These are phyloP conservation scores for Pseudogymnoascus sp. DNA, from an alignment of 2,329 filamentous ascomycete genomes.

Conservation along the genomic window DNA sequence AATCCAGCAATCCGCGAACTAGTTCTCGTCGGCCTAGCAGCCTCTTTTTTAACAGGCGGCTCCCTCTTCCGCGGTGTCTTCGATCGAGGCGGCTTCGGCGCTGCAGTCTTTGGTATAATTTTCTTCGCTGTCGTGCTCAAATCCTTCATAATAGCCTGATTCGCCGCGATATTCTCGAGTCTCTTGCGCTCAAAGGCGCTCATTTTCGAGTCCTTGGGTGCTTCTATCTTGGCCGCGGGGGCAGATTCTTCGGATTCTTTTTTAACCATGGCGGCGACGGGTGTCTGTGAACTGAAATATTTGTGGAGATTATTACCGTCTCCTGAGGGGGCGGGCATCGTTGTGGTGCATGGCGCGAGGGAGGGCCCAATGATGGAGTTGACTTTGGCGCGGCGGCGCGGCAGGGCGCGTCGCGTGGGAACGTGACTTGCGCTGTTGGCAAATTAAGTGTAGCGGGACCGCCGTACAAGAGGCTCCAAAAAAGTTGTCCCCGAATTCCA, in stretches of 20 bases:
- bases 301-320: background rate
- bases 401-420: slow-evolving; percentile 1
- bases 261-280: background rate
- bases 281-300: background rate
- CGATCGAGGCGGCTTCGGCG: slow-evolving; percentile 39
- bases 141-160: slow-evolving; percentile 73
- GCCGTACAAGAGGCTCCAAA: slow-evolving; percentile 4
- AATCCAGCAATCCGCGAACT: slow-evolving; percentile 52
- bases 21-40: slow-evolving; percentile 44
- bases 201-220: slow-evolving; percentile 43
- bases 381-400: background rate
- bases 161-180: slow-evolving; percentile 78
- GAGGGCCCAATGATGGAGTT: background rate
- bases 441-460: background rate
- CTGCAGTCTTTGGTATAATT: slow-evolving; percentile 49
- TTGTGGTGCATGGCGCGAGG: background rate
- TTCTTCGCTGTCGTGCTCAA: slow-evolving; percentile 65
- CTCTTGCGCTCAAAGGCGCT: slow-evolving; percentile 83
- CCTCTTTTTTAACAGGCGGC: slow-evolving; percentile 41
- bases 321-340: background rate
- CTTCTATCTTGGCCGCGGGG: slow-evolving; percentile 38
- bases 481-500: background rate
- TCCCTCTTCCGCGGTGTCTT: slow-evolving; percentile 27
- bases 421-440: background rate
- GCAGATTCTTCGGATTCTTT: background rate